Evolutionary conservation across 2,329 filamentous ascomycete species (phyloP), one percentile per base, ranked within the genome.

Genomic region (Apiospora arundinis): DNA sequence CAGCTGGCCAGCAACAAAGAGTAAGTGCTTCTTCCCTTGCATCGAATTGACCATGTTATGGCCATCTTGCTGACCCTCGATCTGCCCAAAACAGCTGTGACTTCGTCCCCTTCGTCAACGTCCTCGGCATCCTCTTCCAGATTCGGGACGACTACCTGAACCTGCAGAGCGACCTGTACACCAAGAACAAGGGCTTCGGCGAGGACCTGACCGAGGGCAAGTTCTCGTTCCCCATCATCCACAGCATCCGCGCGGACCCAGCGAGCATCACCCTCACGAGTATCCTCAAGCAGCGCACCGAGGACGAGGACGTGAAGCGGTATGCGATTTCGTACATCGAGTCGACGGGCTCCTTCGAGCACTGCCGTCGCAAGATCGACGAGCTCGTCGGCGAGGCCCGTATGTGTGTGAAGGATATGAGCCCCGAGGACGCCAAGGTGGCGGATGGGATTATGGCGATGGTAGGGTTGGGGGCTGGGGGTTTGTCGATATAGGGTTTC

Each of bases 181-280:
- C 91, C 46, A 86, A 92, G 74, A 95, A 97, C 82, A 98, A 98
- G 85, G 96, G 95, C 67, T 89, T 97, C 76, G 97, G 94, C 82
- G 95, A 98, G 84, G 96, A 98, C 82, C 84, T 98, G 76, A 97
- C 95, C 0, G 96, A 98, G 84, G 95, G 95, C 74, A 98, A 98
- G 86, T 98, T 98, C 85, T 95, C 92, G 37, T 98, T 98, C 80
- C 95, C 95, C 48, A 92, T 98, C 77, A 97, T 98, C 77, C 95
- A 98, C 84, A 92, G 92, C 80, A 97, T 98, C 76, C 93, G 93
- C 72, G 85, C 92, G 72, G 89, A 95, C 79, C 93, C 90, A 23
- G 83, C 85, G 42, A 93, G 95, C 79, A 86, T 93, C 75, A 92
- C 97, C 78, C 89, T 99, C 70, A 89, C 98, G 81, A 97, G 96